phyloP scores from a whole-genome alignment of 495 filamentous ascomycete species.

The Hyaloscypha hepaticicola region DNA sequence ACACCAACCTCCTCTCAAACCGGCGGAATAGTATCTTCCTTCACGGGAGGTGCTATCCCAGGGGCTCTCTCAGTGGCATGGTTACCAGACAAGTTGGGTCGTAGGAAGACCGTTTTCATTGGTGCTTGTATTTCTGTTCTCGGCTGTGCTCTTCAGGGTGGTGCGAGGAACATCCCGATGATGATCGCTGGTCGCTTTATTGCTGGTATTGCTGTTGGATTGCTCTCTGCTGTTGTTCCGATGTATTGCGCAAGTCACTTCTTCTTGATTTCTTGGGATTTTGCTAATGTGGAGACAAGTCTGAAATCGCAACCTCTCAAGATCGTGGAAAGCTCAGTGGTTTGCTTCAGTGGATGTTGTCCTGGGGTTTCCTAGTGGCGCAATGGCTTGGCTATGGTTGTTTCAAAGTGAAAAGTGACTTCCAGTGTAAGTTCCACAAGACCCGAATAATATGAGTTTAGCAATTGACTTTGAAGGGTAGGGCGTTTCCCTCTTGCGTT shows the following conservation, averaged over 20 bases:
- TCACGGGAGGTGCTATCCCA: constrained; percentile 23
- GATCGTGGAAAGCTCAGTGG: constrained; percentile 23
- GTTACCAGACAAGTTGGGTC: constrained; percentile 24
- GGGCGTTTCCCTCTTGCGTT: constrained; percentile 59
- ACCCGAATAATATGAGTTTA: not conserved
- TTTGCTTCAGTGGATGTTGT: constrained; percentile 24
- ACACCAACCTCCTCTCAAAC: constrained; percentile 12
- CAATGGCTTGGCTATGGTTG: constrained; percentile 29
- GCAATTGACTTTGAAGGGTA: constrained; percentile 30
- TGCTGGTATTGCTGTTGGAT: constrained; percentile 44
- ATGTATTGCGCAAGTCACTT: constrained; percentile 41
- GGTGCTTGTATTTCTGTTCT: constrained; percentile 20
- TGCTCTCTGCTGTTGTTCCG: constrained; percentile 35
- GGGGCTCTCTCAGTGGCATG: constrained; percentile 25
- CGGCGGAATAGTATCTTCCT: constrained; percentile 22
- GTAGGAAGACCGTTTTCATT: constrained; percentile 22
- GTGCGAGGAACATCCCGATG: constrained; percentile 17
- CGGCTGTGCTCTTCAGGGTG: constrained; percentile 27
- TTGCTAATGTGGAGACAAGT: not conserved
- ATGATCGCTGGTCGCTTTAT: constrained; percentile 42
- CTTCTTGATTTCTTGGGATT: not conserved
- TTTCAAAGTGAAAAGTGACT: constrained; percentile 8
- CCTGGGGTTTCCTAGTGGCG: constrained; percentile 24
- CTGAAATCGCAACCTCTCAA: constrained; percentile 21
- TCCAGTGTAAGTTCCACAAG: constrained; percentile 25